phyloP scores from a whole-genome alignment of 345 rosid genomes.

The Pelargonium nanum region DNA sequence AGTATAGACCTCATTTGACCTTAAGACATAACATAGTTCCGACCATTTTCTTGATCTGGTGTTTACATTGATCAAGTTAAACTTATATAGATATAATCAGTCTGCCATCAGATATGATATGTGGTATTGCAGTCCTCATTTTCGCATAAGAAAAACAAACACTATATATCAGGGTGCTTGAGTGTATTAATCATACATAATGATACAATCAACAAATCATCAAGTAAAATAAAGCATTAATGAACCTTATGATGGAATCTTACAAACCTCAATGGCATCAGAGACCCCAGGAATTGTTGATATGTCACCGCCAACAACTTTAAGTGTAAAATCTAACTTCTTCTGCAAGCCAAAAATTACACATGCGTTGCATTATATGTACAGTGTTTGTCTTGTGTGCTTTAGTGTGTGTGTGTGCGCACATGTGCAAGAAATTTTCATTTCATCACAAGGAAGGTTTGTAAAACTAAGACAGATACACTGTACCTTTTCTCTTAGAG shows the following conservation, averaged over 20 bases:
- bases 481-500: slow-evolving; percentile 77
- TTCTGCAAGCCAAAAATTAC: slow-evolving; percentile 51
- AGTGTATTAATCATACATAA: neutral
- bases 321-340: slow-evolving; percentile 80
- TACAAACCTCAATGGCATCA: slow-evolving; percentile 84
- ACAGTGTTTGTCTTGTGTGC: neutral
- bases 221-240: neutral
- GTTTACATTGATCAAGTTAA: too few species aligned
- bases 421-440: too few species aligned
- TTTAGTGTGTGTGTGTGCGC: neutral
- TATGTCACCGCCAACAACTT: slow-evolving; percentile 91
- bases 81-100: too few species aligned
- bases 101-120: too few species aligned
- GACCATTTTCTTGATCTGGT: too few species aligned
- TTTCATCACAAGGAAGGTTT: neutral
- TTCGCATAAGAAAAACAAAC: too few species aligned
- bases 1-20: too few species aligned
- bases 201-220: neutral
- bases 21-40: too few species aligned
- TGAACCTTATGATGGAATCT: slow-evolving; percentile 8
- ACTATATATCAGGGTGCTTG: neutral
- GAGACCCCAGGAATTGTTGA: slow-evolving; percentile 79
- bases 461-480: slow-evolving; percentile 6
- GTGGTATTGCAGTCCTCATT: too few species aligned
- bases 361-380: slow-evolving; percentile 2